Evolutionary conservation across 805 yeast species (phyloP), one percentile per base, ranked within the genome.

Genomic region (Yarrowia alimentaria): DNA sequence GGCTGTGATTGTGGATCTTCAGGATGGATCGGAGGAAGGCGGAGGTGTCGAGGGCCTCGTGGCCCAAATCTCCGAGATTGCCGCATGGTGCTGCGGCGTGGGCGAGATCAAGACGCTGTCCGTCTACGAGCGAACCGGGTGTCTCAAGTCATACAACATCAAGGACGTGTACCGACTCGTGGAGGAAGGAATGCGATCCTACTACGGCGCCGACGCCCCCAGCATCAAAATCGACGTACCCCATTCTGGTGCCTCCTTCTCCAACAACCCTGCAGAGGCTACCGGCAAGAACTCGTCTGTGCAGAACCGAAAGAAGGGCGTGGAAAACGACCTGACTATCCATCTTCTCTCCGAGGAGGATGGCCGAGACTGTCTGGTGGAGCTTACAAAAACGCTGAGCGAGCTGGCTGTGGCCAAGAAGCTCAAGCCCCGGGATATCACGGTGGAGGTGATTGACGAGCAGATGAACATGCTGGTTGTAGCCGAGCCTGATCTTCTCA

Each of bases 351-450:
- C 91, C 6, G 73, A 75, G 31, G 77, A 79, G 31, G 98, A 93
- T 65, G 99, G 99, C 6, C 80, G 94, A 56, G 83, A 89, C 51
- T 83, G 96, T 14, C 81, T 93, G 58, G 93, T 89, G 20, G 95
- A 86, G 58, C 74, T 93, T 51, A 83, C 98, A 7, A 83, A 78
- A 60, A 86, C 94, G 18, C 80, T 90, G 80, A 80, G 95, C 22
- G 91, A 83, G 43, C 69, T 88, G 54, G 82, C 87, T 8, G 68
- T 72, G 11, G 71, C 74, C 35, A 73, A 80, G 35, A 86, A 83
- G 57, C 65, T 91, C 52, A 66, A 74, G 13, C 67, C 80, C 5
- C 68, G 74, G 19, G 94, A 89, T 57, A 79, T 93, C 58, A 81
- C 85, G 10, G 78, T 87, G 56, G 81, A 80, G 32, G 73, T 85